These are phyloP conservation scores for Pythium volutum DNA, from an alignment of 352 stramenopile species.

Conservation along the genomic window DNA sequence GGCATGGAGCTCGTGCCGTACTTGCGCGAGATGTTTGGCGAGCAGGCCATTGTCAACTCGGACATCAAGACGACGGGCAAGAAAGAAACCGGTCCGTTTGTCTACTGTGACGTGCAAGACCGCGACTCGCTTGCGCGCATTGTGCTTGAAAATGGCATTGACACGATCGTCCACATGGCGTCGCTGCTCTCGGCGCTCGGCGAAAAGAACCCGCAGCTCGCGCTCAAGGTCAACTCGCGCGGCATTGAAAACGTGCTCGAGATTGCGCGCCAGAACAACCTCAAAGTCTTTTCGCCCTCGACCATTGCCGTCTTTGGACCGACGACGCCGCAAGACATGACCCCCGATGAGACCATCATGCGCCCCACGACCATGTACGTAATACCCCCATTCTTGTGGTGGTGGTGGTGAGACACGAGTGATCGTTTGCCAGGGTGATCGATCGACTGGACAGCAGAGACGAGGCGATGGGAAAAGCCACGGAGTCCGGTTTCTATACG, in stretches of 20 bases:
- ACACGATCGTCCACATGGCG: slow-evolving; percentile 91
- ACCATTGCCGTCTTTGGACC: slow-evolving; percentile 91
- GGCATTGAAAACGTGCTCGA: slow-evolving; percentile 89
- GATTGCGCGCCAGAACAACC: slow-evolving; percentile 82
- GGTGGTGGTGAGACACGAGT: no score
- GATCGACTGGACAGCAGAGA: not conserved
- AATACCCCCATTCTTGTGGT: not conserved
- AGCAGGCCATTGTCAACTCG: slow-evolving; percentile 71
- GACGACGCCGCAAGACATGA: slow-evolving; percentile 79
- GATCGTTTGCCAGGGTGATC: no score
- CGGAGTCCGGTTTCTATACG: no score
- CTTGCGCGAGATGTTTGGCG: slow-evolving; percentile 60
- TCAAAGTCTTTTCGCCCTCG: slow-evolving; percentile 88
- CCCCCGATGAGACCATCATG: slow-evolving; percentile 89
- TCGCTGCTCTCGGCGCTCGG: slow-evolving; percentile 88
- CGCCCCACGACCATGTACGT: slow-evolving; percentile 89
- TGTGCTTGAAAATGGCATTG: slow-evolving; percentile 83
- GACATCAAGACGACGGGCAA: slow-evolving; percentile 64
- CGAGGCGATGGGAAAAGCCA: slow-evolving; percentile 4
- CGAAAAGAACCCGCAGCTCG: slow-evolving; percentile 88
- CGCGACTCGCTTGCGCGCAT: slow-evolving; percentile 72
- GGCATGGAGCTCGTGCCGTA: slow-evolving; percentile 84
- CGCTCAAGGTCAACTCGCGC: slow-evolving; percentile 87
- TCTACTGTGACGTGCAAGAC: slow-evolving; percentile 84
- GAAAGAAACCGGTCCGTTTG: slow-evolving; percentile 56